phyloP scores from a whole-genome alignment of 2,329 filamentous ascomycete genomes.

The Coniochaeta sp. region DNA sequence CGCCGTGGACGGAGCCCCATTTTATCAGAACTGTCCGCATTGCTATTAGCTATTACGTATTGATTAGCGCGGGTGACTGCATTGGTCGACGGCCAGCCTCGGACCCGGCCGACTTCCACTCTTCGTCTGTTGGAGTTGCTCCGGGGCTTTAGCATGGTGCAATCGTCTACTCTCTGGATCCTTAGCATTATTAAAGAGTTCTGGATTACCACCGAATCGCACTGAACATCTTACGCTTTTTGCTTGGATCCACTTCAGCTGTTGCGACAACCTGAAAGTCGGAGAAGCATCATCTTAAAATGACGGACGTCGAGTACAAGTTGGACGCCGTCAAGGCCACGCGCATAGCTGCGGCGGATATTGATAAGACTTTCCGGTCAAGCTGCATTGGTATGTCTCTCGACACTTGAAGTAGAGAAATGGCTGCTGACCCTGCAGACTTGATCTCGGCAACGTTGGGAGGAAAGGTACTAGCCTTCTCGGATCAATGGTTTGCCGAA shows the following conservation, averaged over 20 bases:
- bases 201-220: background rate
- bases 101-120: background rate
- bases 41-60: background rate
- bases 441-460: constrained; percentile 54
- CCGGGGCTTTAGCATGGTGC: background rate
- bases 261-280: background rate
- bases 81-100: background rate
- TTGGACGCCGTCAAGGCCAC: constrained; percentile 46
- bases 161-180: too few relatives aligned
- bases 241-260: background rate
- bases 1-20: background rate
- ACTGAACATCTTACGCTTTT: background rate
- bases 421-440: constrained; percentile 30
- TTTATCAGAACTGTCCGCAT: background rate
- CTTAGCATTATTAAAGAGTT: too few relatives aligned
- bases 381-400: constrained; percentile 49
- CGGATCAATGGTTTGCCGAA: constrained; percentile 63
- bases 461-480: constrained; percentile 57
- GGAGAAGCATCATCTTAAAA: constrained; percentile 11
- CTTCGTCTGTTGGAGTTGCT: background rate
- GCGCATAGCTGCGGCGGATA: constrained; percentile 42
- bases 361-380: constrained; percentile 55
- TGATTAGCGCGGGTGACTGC: background rate
- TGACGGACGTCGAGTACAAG: constrained; percentile 43
- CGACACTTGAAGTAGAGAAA: background rate